Evolutionary conservation across 768 basidiomycete species (phyloP).

Genomic region (Naganishia antarctica): DNA sequence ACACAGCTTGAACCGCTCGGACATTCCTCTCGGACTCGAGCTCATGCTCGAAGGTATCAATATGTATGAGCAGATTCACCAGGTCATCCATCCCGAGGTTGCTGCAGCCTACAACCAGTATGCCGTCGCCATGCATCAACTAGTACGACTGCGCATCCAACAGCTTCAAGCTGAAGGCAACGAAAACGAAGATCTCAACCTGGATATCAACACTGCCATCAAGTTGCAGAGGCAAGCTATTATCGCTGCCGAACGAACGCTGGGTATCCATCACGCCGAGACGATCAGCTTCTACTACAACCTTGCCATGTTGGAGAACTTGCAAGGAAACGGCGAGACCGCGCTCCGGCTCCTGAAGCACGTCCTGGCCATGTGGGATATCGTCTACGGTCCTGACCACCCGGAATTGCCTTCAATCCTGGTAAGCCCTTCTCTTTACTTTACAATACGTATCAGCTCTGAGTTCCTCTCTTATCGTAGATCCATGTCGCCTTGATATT

Average conservation of each 20-base stretch:
- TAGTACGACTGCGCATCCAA: conserved; percentile 47
- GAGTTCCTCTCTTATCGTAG: conserved; percentile 27
- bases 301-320: conserved; percentile 52
- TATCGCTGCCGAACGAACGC: conserved; percentile 51
- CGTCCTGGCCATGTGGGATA: conserved; percentile 49
- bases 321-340: conserved; percentile 47
- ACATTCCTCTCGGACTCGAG: conserved; percentile 50
- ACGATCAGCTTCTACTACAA: conserved; percentile 52
- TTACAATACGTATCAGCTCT: background rate
- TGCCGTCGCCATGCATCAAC: conserved; percentile 50
- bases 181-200: conserved; percentile 43
- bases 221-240: conserved; percentile 51
- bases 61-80: conserved; percentile 52
- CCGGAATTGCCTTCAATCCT: conserved; percentile 49
- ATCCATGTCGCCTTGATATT: conserved; percentile 48
- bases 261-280: conserved; percentile 50
- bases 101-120: conserved; percentile 51
- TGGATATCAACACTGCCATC: conserved; percentile 49
- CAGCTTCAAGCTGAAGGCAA: conserved; percentile 41
- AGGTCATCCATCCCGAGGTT: conserved; percentile 52
- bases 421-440: conserved; percentile 36
- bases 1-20: conserved; percentile 47
- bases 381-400: conserved; percentile 50
- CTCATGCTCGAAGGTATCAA: conserved; percentile 51
- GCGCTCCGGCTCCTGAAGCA: conserved; percentile 50